A percentile compares a stretch with the other conserved stretches of the same genome.
These are phyloP conservation scores for Filobasidium uniguttulatum DNA, from an alignment of 1,284 basidiomycete species.

Conservation along the genomic window DNA sequence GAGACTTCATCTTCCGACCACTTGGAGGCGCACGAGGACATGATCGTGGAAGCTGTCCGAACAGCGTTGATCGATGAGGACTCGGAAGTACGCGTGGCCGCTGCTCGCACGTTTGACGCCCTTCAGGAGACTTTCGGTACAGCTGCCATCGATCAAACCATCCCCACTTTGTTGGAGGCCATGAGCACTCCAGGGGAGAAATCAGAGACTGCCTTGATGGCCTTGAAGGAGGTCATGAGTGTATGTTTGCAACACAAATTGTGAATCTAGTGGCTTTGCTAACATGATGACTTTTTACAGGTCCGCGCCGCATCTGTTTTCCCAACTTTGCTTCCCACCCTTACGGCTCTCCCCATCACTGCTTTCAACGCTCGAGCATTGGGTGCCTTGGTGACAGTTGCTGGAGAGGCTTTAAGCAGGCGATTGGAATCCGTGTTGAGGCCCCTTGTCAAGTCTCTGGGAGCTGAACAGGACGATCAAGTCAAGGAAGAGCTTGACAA, in stretches of 20 bases:
- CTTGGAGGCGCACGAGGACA: conserved; percentile 78
- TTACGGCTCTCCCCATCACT: conserved; percentile 80
- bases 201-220: conserved; percentile 83
- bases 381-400: conserved; percentile 79
- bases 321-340: conserved; percentile 91
- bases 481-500: conserved; percentile 57
- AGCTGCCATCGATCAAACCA: conserved; percentile 90
- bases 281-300: conserved; percentile 34
- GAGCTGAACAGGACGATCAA: conserved; percentile 51
- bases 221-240: conserved; percentile 85
- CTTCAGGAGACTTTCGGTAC: conserved; percentile 74
- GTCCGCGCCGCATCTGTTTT: conserved; percentile 87
- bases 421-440: conserved; percentile 62
- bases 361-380: conserved; percentile 92
- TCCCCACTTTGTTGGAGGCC: conserved; percentile 86
- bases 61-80: conserved; percentile 78
- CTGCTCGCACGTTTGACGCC: conserved; percentile 85
- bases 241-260: conserved; percentile 42
- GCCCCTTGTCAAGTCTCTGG: conserved; percentile 56
- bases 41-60: conserved; percentile 75
- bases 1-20: conserved; percentile 73
- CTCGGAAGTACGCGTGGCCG: conserved; percentile 73
- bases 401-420: conserved; percentile 75
- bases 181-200: conserved; percentile 77
- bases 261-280: not conserved